These are phyloP conservation scores for Exobasidium cylindrosporum DNA, from an alignment of 1,284 basidiomycete species.

Conservation along the genomic window DNA sequence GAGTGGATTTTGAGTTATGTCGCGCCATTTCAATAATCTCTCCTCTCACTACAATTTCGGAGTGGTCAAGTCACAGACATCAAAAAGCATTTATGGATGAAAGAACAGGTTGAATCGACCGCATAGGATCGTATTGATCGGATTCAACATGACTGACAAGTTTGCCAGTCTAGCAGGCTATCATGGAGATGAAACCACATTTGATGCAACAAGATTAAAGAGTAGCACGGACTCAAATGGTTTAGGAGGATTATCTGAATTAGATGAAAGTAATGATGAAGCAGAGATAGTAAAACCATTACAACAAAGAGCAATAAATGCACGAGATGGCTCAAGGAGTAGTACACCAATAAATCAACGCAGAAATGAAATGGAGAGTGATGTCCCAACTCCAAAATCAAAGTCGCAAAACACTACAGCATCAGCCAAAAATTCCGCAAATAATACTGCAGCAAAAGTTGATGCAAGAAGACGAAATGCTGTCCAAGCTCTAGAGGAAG, in stretches of 20 bases:
- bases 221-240: neutral
- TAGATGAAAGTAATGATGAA: neutral
- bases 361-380: neutral
- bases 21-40: too few relatives aligned
- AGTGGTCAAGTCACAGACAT: too few relatives aligned
- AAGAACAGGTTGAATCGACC: neutral
- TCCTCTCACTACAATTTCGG: too few relatives aligned
- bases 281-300: neutral
- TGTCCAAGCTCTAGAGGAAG: conserved; percentile 33
- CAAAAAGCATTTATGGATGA: too few relatives aligned
- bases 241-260: neutral
- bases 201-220: neutral
- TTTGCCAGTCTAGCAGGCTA: conserved; percentile 39
- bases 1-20: too few relatives aligned
- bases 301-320: neutral
- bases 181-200: conserved; percentile 15
- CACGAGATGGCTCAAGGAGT: neutral
- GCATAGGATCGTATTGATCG: too few relatives aligned
- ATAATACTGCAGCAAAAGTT: conserved; percentile 1
- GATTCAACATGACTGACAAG: conserved; percentile 30
- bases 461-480: conserved; percentile 32
- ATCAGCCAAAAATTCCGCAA: too few relatives aligned
- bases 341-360: neutral
- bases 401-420: neutral
- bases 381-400: neutral